A percentile compares a stretch with the other conserved stretches of the same genome.
Conservation (phyloP, 1,139 yeast genomes). For the Geotrichum restrictum region DNA sequence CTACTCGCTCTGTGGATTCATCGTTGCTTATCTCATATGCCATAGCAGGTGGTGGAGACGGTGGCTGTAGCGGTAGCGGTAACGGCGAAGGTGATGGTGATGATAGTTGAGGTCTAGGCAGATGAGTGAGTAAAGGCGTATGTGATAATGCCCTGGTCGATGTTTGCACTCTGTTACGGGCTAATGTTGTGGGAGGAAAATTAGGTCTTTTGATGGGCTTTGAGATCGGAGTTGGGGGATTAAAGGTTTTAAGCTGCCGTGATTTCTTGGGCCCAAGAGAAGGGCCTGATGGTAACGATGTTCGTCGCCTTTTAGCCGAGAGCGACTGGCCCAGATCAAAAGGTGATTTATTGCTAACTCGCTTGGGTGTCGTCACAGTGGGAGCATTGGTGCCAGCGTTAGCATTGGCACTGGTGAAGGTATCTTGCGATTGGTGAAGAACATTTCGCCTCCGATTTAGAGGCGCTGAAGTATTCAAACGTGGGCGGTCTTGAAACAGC, state of each 20-base stretch:
- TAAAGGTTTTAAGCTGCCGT: background rate
- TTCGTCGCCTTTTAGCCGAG: background rate
- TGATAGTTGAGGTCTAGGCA: slow-evolving; percentile 14
- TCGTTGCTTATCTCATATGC: background rate
- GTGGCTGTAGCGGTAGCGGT: no score
- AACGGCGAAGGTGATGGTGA: no score
- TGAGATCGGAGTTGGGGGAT: no score
- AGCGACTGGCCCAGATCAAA: background rate
- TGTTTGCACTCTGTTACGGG: no score
- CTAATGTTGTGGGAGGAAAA: no score
- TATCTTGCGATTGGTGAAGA: no score
- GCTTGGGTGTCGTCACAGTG: background rate
- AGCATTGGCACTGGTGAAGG: no score
- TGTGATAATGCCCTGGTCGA: background rate
- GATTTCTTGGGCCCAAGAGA: slow-evolving; percentile 1
- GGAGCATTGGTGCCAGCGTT: no score
- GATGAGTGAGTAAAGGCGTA: background rate
- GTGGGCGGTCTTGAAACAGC: slow-evolving; percentile 1
- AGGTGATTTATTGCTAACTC: background rate
- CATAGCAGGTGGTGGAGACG: slow-evolving; percentile 5
- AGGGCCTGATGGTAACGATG: background rate
- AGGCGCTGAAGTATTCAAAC: background rate
- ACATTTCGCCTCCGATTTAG: background rate
- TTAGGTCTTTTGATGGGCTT: no score
- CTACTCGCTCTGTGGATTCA: background rate